Percentiles rank a stretch among this genome's conserved stretches.
Evolutionary conservation across 2,329 filamentous ascomycete genomes (phyloP).

Genomic region (Cladophialophora yegresii): DNA sequence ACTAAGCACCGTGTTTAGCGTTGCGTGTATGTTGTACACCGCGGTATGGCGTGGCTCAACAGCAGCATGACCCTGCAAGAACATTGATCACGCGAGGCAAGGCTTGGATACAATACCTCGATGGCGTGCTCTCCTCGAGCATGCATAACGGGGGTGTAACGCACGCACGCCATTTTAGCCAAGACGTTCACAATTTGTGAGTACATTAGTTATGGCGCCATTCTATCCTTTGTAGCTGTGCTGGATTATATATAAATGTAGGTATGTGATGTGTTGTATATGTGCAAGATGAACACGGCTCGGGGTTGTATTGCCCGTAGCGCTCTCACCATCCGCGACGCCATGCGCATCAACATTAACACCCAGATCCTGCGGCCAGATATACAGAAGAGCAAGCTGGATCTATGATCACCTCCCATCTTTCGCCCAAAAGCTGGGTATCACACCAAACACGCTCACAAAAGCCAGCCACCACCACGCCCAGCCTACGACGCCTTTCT

Average conservation of each 20-base stretch:
- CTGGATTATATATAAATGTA: not conserved
- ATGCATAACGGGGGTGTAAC: not conserved
- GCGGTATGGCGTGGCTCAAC: not conserved
- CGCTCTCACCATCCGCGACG: not conserved
- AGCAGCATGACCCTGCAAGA: too few relatives aligned
- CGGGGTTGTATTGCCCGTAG: not conserved
- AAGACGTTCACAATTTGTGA: not conserved
- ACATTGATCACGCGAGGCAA: not conserved
- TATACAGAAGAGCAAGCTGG: not conserved
- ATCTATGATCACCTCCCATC: slow-evolving; percentile 51
- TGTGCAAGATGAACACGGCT: not conserved
- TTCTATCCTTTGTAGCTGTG: not conserved
- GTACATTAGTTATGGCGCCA: not conserved
- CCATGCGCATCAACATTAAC: too few relatives aligned
- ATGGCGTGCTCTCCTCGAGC: not conserved
- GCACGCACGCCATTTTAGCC: slow-evolving; percentile 5
- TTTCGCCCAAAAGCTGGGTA: slow-evolving; percentile 62
- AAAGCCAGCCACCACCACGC: slow-evolving; percentile 60
- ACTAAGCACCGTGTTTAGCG: too few relatives aligned
- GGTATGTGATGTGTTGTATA: not conserved
- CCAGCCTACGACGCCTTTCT: slow-evolving; percentile 57
- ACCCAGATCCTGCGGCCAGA: not conserved
- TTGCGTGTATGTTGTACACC: too few relatives aligned
- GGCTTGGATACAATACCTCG: not conserved
- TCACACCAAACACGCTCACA: slow-evolving; percentile 59